Conservation (phyloP, 2,329 filamentous ascomycete genomes). For the Aspergillus sp. region DNA sequence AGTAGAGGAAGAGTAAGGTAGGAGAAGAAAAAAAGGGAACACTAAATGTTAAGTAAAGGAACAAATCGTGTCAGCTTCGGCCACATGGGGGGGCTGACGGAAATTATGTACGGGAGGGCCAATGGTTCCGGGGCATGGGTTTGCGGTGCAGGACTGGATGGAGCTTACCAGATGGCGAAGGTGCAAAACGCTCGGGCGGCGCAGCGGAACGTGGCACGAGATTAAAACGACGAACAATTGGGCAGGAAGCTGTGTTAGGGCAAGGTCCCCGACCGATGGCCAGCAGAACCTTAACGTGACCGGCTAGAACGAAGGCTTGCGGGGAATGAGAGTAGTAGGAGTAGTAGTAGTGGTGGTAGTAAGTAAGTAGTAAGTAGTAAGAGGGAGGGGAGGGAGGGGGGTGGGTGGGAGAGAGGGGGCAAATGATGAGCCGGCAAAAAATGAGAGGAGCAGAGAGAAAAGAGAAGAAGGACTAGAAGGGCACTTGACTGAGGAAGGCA, state of each 20-base stretch:
- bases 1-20: not conserved
- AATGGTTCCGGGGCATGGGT: constrained; percentile 12
- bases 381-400: not conserved
- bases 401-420: not conserved
- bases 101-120: constrained; percentile 15
- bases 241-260: constrained; percentile 22
- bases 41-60: constrained; percentile 6
- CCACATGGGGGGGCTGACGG: constrained; percentile 4
- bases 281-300: constrained; percentile 17
- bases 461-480: not conserved
- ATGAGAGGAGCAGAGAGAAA: not conserved
- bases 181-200: constrained; percentile 22
- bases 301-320: constrained; percentile 12
- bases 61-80: constrained; percentile 7
- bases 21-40: constrained; percentile 7
- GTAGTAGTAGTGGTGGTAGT: not conserved
- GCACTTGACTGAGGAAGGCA: not conserved
- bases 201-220: constrained; percentile 27
- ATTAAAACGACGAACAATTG: constrained; percentile 24
- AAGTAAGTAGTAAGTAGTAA: not conserved
- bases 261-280: constrained; percentile 21
- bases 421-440: not conserved
- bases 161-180: constrained; percentile 22
- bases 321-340: constrained; percentile 9
- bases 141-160: constrained; percentile 16